phyloP scores from a whole-genome alignment of 2,329 filamentous ascomycete genomes.

The Fusarium sororula region DNA sequence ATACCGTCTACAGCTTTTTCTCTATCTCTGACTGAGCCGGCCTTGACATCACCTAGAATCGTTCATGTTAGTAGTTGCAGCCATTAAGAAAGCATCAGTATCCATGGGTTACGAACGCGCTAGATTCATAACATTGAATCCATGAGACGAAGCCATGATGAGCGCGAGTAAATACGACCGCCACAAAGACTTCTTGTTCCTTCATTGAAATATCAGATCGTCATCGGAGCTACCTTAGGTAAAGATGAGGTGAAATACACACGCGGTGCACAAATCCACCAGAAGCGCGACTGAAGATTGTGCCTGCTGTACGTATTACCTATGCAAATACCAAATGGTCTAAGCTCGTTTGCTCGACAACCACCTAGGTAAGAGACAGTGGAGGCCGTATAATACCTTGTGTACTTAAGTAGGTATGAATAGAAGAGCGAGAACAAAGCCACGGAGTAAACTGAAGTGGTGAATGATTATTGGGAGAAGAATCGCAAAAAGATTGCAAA shows the following conservation, averaged over 20 bases:
- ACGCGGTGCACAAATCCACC: neutral
- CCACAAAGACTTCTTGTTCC: neutral
- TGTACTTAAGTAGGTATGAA: neutral
- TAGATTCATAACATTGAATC: constrained; percentile 47
- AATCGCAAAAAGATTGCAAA: neutral
- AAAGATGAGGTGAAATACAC: neutral
- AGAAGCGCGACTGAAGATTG: constrained; percentile 10
- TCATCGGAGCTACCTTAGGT: neutral
- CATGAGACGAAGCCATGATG: constrained; percentile 47
- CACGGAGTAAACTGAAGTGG: neutral
- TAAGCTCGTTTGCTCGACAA: constrained; percentile 9
- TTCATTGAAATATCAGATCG: neutral
- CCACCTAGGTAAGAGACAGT: neutral
- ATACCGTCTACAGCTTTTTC: constrained; percentile 54
- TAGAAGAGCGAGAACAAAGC: neutral
- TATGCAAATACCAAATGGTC: neutral
- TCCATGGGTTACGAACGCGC: constrained; percentile 43
- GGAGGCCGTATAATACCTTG: neutral
- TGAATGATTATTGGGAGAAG: neutral
- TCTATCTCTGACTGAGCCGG: constrained; percentile 49
- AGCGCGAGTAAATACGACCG: neutral
- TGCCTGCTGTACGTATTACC: neutral
- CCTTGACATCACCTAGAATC: constrained; percentile 47
- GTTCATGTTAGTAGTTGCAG: constrained; percentile 13
- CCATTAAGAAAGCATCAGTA: neutral